phyloP scores from a whole-genome alignment of 768 basidiomycete genomes.

The Hygrocybe punicea region DNA sequence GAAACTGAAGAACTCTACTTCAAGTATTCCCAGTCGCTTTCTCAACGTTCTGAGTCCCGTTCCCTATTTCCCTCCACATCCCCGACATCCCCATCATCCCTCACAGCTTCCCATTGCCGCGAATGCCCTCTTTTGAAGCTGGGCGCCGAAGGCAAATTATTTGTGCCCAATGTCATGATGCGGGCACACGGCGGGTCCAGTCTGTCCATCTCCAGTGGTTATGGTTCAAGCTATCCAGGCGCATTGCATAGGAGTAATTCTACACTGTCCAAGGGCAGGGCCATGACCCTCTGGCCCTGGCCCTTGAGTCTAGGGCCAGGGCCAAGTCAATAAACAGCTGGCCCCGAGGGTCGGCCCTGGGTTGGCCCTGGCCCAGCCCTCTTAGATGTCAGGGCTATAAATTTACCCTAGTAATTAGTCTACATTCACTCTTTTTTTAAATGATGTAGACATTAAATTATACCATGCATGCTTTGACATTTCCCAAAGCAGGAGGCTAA shows the following conservation, averaged over 20 bases:
- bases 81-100: slow-evolving; percentile 37
- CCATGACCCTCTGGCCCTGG: no score
- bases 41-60: slow-evolving; percentile 50
- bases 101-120: slow-evolving; percentile 37
- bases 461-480: no score
- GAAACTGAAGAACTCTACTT: slow-evolving; percentile 48
- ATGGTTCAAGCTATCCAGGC: slow-evolving; percentile 20
- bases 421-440: no score
- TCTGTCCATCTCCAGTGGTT: slow-evolving; percentile 36
- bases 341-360: no score
- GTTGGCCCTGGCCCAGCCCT: no score
- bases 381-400: no score
- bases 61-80: slow-evolving; percentile 37
- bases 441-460: no score
- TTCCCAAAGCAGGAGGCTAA: no score
- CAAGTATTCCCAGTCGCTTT: slow-evolving; percentile 55
- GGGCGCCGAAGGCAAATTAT: slow-evolving; percentile 61
- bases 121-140: slow-evolving; percentile 56
- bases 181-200: slow-evolving; percentile 38
- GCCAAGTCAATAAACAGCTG: no score
- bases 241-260: slow-evolving; percentile 23
- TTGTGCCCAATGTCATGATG: slow-evolving; percentile 46
- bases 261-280: no score
- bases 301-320: no score
- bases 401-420: no score